Base-by-base conservation (phyloP, 768 basidiomycete genomes). In the Udeniomyces megalosporus region DNA sequence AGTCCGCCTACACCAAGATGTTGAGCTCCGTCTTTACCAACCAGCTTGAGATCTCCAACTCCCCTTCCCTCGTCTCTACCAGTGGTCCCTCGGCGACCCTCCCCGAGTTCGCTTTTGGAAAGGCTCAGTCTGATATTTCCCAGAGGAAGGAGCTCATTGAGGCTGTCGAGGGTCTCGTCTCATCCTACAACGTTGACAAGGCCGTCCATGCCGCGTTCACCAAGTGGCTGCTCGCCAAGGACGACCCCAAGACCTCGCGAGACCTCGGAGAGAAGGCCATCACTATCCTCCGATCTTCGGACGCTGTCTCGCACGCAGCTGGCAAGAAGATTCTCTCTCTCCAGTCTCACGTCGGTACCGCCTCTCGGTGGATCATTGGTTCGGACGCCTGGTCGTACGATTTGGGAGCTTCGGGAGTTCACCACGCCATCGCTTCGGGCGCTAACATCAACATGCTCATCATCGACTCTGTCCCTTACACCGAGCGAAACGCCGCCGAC, bases 341-440 rank as follows among this genome's bases (percentile, higher is more conserved):
- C 12, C 78, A 78, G 45, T 74, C 80, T 22, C 80, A 83, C 67
- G 81, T 95, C 68, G 76, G 80, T 46, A 76, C 82, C 8, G 77
- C 77, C 42, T 90, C 88, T 7, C 79, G 87, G 62, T 99, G 95
- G 95, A 97, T 99, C 73, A 85, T 99, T 68, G 91, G 93, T 22
- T 96, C 92, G 22, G 95, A 99, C 71, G 86, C 88, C 0, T 97
- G 95, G 95, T 86, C 92, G 0, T 89, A 95, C 72, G 95, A 97
- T 74, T 82, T 97, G 46, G 95, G 93, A 46, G 82, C 89, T 2
- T 93, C 90, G 1, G 95, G 93, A 52, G 77, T 99, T 44, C 93
- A 99, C 72, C 95, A 97, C 68, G 83, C 84, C 69, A 86, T 97
- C 59, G 83, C 91, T 22, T 93, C 91, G 6, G 82, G 84, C 22